Conservation (phyloP, 768 basidiomycete genomes). For the Lactarius hengduanensis region DNA sequence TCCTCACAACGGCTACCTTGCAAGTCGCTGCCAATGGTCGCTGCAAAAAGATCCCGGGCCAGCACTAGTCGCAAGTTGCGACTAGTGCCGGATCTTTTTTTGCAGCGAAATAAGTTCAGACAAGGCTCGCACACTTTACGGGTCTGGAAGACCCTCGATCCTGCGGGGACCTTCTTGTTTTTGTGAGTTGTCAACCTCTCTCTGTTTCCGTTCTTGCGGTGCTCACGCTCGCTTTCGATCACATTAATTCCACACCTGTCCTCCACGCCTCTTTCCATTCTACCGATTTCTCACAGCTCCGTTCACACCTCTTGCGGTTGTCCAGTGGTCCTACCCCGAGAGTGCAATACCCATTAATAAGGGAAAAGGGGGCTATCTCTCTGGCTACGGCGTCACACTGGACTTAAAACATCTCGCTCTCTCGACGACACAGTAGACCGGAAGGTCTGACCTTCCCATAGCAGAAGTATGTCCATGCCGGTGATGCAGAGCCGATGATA, state of each 20-base stretch:
- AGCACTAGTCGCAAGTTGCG: too few species aligned
- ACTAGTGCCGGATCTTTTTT: too few species aligned
- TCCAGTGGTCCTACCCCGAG: slow-evolving; percentile 45
- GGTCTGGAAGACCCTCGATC: slow-evolving; percentile 50
- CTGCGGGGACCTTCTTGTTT: slow-evolving; percentile 32
- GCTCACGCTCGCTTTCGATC: slow-evolving; percentile 60
- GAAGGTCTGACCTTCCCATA: too few species aligned
- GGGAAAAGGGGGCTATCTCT: slow-evolving; percentile 50
- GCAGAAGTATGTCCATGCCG: slow-evolving; percentile 26
- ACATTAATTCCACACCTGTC: slow-evolving; percentile 62
- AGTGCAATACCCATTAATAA: slow-evolving; percentile 57
- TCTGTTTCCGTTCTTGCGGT: slow-evolving; percentile 1
- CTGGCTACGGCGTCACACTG: slow-evolving; percentile 89
- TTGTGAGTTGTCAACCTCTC: slow-evolving; percentile 32
- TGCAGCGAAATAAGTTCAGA: too few species aligned
- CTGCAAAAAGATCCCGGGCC: too few species aligned
- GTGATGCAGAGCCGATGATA: slow-evolving; percentile 29
- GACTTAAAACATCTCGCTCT: slow-evolving; percentile 94
- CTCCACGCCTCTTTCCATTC: slow-evolving; percentile 73
- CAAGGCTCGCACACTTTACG: slow-evolving; percentile 51
- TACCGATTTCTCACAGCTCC: slow-evolving; percentile 66
- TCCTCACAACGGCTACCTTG: too few species aligned
- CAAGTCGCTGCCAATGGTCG: too few species aligned
- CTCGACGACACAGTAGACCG: slow-evolving; percentile 88
- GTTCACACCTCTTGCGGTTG: slow-evolving; percentile 57